Evolutionary conservation across 2,329 filamentous ascomycete genomes (phyloP), one percentile per base, ranked within the genome.

Genomic region (Arthrobotrys iridis): DNA sequence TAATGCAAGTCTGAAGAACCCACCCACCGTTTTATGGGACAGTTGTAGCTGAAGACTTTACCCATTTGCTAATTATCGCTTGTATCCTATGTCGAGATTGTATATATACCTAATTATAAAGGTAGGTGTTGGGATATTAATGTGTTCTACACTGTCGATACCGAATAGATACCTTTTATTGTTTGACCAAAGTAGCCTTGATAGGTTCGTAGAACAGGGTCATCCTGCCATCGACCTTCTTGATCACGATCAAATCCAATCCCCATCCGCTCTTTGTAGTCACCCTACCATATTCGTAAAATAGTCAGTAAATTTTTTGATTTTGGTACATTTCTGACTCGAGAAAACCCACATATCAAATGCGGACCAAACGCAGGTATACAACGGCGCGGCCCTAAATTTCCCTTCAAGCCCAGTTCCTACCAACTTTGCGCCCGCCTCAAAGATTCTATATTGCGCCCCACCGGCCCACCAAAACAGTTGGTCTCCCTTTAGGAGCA

Each of bases 231-330:
- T 74, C 52, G 2, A 55, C 70, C 26, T 46, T 60, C 26, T 67
- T 65, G 45, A 74, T 40, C 8, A 66, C 26, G 26, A 74, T 30
- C 15, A 55, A 43, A 24, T 74, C 70, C 6, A 74, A n/a, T 4
- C 70, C 70, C 70, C 70, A 74, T 3, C 70, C 70, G 7, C 52
- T 46, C 35, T 74, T 74, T 0, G 70, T 67, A 0, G 60, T 74
- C 18, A 58, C 22, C 6, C 70, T 74, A 33, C 3, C 7, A 46
- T 46, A n/a, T n/a, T n/a, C n/a, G n/a, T n/a, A n/a, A n/a, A n/a
- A n/a, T n/a, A n/a, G n/a, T n/a, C n/a, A n/a, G n/a, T n/a, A n/a
- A n/a, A n/a, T n/a, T n/a, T n/a, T n/a, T n/a, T n/a, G n/a, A n/a
- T n/a, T n/a, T n/a, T n/a, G n/a, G n/a, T n/a, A n/a, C n/a, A n/a